Evolutionary conservation across 352 stramenopile genomes (phyloP).

Genomic region (Phytophthora ramorum): DNA sequence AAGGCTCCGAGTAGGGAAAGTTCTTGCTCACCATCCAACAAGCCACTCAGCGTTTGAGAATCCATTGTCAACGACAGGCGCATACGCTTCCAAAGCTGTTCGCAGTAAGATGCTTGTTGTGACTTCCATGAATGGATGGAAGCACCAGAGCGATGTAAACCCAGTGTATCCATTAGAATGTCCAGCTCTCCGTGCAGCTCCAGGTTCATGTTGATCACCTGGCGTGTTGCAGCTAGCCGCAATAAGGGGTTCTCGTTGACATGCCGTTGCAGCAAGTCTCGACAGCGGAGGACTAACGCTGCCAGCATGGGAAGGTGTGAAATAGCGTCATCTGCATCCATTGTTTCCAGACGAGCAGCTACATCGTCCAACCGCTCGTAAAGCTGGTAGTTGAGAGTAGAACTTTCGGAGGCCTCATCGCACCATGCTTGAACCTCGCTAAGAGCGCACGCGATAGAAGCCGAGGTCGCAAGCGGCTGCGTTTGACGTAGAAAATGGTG

Average conservation of each 20-base stretch:
- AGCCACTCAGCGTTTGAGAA: slow-evolving; percentile 16
- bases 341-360: slow-evolving; percentile 20
- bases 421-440: slow-evolving; percentile 40
- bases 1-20: slow-evolving; percentile 19
- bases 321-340: slow-evolving; percentile 8
- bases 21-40: slow-evolving; percentile 26
- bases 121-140: slow-evolving; percentile 36
- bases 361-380: slow-evolving; percentile 38
- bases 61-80: slow-evolving; percentile 27
- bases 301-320: slow-evolving; percentile 15
- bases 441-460: slow-evolving; percentile 28
- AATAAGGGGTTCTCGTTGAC: slow-evolving; percentile 34
- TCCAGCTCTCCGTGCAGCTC: slow-evolving; percentile 31
- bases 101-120: slow-evolving; percentile 17
- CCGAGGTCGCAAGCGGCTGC: slow-evolving; percentile 18
- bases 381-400: slow-evolving; percentile 32
- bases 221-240: slow-evolving; percentile 32
- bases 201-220: slow-evolving; percentile 23
- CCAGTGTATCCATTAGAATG: slow-evolving; percentile 25
- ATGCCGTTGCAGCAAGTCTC: slow-evolving; percentile 33
- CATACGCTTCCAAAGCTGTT: slow-evolving; percentile 38
- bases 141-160: slow-evolving; percentile 18
- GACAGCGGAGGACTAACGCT: slow-evolving; percentile 29
- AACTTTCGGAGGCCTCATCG: slow-evolving; percentile 36
- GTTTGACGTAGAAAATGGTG: slow-evolving; percentile 11